Base-by-base conservation (phyloP, 2,329 filamentous ascomycete genomes). In the Colletotrichum nymphaeae region DNA sequence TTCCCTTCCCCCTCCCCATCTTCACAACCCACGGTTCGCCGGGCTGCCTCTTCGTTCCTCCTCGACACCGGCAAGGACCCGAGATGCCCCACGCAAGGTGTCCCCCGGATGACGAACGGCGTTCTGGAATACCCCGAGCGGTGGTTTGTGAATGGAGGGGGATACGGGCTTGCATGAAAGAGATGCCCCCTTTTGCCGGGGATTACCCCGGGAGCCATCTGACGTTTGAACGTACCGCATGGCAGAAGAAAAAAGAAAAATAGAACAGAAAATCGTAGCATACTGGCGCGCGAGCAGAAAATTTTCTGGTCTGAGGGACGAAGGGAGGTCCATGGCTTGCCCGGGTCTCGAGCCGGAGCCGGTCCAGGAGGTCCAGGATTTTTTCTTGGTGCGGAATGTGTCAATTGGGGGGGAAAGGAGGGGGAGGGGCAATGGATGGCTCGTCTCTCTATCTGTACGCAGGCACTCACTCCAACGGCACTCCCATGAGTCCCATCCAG, bases 371-470 rank as follows among this genome's bases (percentile, higher is more conserved):
- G 59, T 35, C 66, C 53, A 58, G 53, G 35, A 42, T 16, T 42
- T 42, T 42, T 58, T 24, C 19, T 53, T 49, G 28, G 32, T 56
- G 22, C 42, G 55, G 63, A 19, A 53, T 35, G 12, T 24, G 35
- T 35, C 16, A 9, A 11, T 32, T 32, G 26, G 37, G n/a, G 52
- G 26, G n/a, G 26, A 53, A 63, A 73, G 75, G 74, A 60, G 76
- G 78, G 75, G 76, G 70, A 77, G 75, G 74, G 74, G 76, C 75
- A 42, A 78, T 79, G 78, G 19, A 42, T 42, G 37, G 79, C 79
- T 76, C 11, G 32, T 42, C 37, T 42, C 69, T 58, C 73, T 67
- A 60, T 75, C 16, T 30, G 4, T 28, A 32, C 55, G 24, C 52
- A 35, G 32, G 11, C 32, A 35, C 11, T 12, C 11, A 42, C 35